Evolutionary conservation across 164 flowering plant genomes (phyloP).

Genomic region (Paratinospora sagittata): DNA sequence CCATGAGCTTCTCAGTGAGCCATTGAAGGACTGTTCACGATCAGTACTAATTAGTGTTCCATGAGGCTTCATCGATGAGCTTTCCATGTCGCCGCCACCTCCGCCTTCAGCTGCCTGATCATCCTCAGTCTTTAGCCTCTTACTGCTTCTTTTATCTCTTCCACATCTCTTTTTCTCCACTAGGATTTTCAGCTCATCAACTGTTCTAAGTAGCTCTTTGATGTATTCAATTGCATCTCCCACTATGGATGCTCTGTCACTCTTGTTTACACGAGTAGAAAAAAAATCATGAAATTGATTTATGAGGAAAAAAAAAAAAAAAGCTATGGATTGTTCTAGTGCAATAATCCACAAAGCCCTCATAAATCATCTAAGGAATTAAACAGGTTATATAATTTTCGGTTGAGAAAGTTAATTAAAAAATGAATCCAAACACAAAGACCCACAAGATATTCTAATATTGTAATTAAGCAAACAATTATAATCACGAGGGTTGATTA

Average conservation of each 20-base stretch:
- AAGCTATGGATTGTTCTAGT: neutral
- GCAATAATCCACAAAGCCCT: neutral
- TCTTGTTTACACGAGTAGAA: slow-evolving; percentile 26
- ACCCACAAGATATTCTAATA: neutral
- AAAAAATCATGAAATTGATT: neutral
- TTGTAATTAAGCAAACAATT: neutral
- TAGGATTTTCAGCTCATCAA: slow-evolving; percentile 58
- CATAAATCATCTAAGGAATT: neutral
- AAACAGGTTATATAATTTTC: too few relatives aligned
- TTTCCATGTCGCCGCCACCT: slow-evolving; percentile 39
- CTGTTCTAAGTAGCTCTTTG: slow-evolving; percentile 67
- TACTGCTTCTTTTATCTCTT: slow-evolving; percentile 40
- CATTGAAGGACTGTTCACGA: slow-evolving; percentile 42
- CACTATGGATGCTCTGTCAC: slow-evolving; percentile 82
- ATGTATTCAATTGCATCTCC: slow-evolving; percentile 88
- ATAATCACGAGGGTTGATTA: neutral
- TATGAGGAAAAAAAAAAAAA: neutral
- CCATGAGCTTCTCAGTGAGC: slow-evolving; percentile 76
- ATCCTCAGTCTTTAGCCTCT: slow-evolving; percentile 50
- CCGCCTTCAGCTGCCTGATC: slow-evolving; percentile 20
- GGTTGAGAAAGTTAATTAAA: too few relatives aligned
- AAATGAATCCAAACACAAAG: neutral
- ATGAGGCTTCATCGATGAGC: slow-evolving; percentile 26
- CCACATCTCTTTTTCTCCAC: slow-evolving; percentile 75
- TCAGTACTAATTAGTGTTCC: slow-evolving; percentile 21